These are phyloP conservation scores for Arthrobotrys pseudoclavata DNA, from an alignment of 2,329 filamentous ascomycete genomes.

Conservation along the genomic window DNA sequence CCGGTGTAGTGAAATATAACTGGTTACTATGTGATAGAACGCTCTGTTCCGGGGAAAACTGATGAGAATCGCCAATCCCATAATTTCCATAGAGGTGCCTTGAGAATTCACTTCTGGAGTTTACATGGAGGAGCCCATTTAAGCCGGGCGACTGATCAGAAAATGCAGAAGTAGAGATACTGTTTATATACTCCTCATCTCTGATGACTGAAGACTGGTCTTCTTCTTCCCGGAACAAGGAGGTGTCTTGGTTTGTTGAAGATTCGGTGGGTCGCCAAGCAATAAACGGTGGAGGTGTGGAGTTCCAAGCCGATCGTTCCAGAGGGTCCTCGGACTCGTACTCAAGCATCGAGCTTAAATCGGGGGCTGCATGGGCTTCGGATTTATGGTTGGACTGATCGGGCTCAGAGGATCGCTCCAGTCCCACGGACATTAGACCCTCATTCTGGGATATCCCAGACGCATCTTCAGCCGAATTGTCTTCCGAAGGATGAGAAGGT, in stretches of 20 bases:
- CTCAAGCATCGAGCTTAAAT: slow-evolving; percentile 15
- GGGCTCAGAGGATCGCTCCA: neutral
- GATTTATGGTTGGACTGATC: neutral
- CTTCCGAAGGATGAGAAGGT: neutral
- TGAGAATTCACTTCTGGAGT: slow-evolving; percentile 39
- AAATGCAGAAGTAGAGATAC: slow-evolving; percentile 52
- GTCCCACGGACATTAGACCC: neutral
- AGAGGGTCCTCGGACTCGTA: slow-evolving; percentile 24
- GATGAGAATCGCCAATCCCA: neutral
- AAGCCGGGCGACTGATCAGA: slow-evolving; percentile 51
- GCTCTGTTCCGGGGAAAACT: slow-evolving; percentile 20
- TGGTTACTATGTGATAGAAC: slow-evolving; percentile 26
- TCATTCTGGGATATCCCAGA: neutral
- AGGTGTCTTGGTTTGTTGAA: slow-evolving; percentile 16
- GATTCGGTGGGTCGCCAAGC: slow-evolving; percentile 25
- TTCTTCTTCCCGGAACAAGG: slow-evolving; percentile 24
- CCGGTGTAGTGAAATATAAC: slow-evolving; percentile 49
- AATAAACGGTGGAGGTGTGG: slow-evolving; percentile 46
- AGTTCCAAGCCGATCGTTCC: slow-evolving; percentile 41
- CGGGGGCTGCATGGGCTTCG: neutral
- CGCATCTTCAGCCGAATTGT: neutral
- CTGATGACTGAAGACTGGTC: slow-evolving; percentile 8
- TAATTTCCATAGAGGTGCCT: slow-evolving; percentile 21
- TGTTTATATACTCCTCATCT: slow-evolving; percentile 51
- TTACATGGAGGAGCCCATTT: slow-evolving; percentile 44